phyloP scores from a whole-genome alignment of 2,329 filamentous ascomycete genomes.

The Stagonosporopsis chrysanthemi region DNA sequence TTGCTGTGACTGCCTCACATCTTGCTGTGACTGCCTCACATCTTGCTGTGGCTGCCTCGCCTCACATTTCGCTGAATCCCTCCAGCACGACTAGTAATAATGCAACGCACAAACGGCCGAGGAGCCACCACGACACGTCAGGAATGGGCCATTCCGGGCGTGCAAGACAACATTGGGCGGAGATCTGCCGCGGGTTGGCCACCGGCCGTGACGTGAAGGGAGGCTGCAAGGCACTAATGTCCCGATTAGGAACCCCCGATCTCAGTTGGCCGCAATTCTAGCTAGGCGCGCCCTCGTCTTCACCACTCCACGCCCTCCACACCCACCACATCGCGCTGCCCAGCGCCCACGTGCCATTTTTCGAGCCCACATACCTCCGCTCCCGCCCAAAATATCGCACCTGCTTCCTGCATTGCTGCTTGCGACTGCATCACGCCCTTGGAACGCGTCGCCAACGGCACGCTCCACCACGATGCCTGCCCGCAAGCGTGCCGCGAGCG shows the following conservation, averaged over 20 bases:
- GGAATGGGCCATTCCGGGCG: conserved; percentile 5
- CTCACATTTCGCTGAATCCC: neutral
- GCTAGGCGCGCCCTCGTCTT: conserved; percentile 13
- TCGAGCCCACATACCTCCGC: neutral
- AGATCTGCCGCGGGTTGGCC: conserved; percentile 4
- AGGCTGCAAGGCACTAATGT: neutral
- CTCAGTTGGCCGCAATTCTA: conserved; percentile 17
- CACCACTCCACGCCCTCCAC: conserved; percentile 16
- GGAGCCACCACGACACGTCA: conserved; percentile 9
- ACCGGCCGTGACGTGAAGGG: conserved; percentile 15
- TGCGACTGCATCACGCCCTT: conserved; percentile 8
- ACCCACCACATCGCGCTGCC: conserved; percentile 4
- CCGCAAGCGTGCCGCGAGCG: conserved; percentile 55
- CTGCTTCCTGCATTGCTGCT: neutral
- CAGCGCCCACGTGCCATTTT: conserved; percentile 7
- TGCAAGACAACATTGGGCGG: neutral
- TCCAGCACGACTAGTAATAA: neutral
- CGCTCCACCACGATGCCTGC: conserved; percentile 45
- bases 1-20: too few species aligned
- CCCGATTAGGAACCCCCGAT: conserved; percentile 6
- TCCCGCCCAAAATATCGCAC: neutral
- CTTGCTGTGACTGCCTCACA: too few species aligned
- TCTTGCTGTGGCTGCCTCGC: too few species aligned
- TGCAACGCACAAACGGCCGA: neutral
- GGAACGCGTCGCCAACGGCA: conserved; percentile 46